A percentile compares a stretch with the other conserved stretches of the same genome.
Evolutionary conservation across 257 asterid genomes (phyloP).

Genomic region (Penstemon davidsonii): DNA sequence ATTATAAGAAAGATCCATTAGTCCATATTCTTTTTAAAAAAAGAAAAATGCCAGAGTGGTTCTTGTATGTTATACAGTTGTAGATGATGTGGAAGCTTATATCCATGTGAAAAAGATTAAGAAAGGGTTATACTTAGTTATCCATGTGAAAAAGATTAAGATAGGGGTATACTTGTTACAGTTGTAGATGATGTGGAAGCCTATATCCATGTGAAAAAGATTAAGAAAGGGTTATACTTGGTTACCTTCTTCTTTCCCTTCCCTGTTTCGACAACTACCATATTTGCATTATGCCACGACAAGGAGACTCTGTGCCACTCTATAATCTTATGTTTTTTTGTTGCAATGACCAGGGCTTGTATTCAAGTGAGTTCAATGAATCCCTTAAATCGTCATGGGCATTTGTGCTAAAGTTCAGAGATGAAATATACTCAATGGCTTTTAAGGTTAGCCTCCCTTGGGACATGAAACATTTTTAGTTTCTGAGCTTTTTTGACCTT

Average conservation of each 20-base stretch:
- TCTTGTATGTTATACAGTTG: slow-evolving; percentile 13
- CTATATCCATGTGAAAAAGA: too few relatives aligned
- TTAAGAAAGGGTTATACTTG: too few relatives aligned
- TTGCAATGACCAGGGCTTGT: slow-evolving; percentile 57
- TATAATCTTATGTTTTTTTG: slow-evolving; percentile 26
- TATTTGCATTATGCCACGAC: slow-evolving; percentile 20
- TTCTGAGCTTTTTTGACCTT: slow-evolving; percentile 36
- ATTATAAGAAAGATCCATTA: too few relatives aligned
- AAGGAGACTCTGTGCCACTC: slow-evolving; percentile 12
- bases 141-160: too few relatives aligned
- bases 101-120: too few relatives aligned
- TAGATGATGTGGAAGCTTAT: neutral
- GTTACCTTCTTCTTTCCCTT: neutral
- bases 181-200: too few relatives aligned
- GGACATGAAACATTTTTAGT: slow-evolving; percentile 19
- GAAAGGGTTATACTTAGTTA: too few relatives aligned
- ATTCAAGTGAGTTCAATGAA: slow-evolving; percentile 64
- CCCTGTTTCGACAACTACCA: slow-evolving; percentile 8
- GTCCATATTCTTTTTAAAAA: too few relatives aligned
- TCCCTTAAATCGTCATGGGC: slow-evolving; percentile 76
- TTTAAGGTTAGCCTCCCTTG: slow-evolving; percentile 61
- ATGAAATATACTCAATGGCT: slow-evolving; percentile 83
- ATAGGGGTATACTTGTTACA: too few relatives aligned
- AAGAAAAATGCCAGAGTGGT: neutral
- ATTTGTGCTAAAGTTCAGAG: slow-evolving; percentile 67